phyloP scores from a whole-genome alignment of 2,329 filamentous ascomycete genomes.

The Huntiella decipiens region DNA sequence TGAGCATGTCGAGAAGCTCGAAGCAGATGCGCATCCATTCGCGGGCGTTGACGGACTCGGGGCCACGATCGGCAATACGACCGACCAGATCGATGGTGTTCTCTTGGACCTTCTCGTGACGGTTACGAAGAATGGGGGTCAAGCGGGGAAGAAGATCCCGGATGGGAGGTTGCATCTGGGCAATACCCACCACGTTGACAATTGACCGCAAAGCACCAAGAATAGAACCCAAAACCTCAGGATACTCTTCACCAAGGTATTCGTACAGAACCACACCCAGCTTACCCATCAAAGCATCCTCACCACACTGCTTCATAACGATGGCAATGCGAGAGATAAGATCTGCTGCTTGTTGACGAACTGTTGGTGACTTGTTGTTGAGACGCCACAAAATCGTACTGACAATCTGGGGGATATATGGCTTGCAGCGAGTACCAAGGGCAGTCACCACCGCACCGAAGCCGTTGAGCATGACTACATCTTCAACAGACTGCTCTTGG shows the following conservation, averaged over 20 bases:
- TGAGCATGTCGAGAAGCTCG: slow-evolving; percentile 95
- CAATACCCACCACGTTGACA: slow-evolving; percentile 93
- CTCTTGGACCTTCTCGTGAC: slow-evolving; percentile 97
- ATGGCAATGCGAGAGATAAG: slow-evolving; percentile 92
- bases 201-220: slow-evolving; percentile 87
- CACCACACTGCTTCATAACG: slow-evolving; percentile 97
- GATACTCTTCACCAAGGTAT: slow-evolving; percentile 95
- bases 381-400: slow-evolving; percentile 89
- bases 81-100: slow-evolving; percentile 97
- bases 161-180: slow-evolving; percentile 95
- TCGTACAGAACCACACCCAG: slow-evolving; percentile 90
- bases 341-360: slow-evolving; percentile 91
- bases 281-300: slow-evolving; percentile 90
- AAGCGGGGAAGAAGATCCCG: slow-evolving; percentile 86
- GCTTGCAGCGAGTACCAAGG: slow-evolving; percentile 81
- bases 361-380: slow-evolving; percentile 95
- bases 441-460: slow-evolving; percentile 97
- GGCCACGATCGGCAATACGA: slow-evolving; percentile 90
- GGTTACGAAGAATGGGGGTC: slow-evolving; percentile 93
- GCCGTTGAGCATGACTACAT: slow-evolving; percentile 88
- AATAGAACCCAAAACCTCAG: slow-evolving; percentile 91
- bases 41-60: slow-evolving; percentile 86
- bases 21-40: slow-evolving; percentile 99
- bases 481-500: slow-evolving; percentile 94
- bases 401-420: slow-evolving; percentile 91